A percentile compares a stretch with the other conserved stretches of the same genome.
phyloP scores from a whole-genome alignment of 2,329 filamentous ascomycete genomes.

The Xylaria polymorpha region DNA sequence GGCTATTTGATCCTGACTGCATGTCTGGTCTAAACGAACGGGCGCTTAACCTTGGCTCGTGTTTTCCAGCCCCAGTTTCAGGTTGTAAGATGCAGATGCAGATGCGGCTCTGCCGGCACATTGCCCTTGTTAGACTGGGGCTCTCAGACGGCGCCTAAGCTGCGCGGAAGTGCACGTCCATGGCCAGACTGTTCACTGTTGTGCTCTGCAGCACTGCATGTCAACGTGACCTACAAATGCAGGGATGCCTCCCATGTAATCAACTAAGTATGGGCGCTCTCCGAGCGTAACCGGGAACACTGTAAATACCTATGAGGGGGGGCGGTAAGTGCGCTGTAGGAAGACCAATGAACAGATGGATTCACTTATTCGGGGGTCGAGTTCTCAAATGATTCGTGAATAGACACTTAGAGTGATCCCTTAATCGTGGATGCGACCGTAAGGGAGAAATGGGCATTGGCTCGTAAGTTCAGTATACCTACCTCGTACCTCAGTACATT shows the following conservation, averaged over 20 bases:
- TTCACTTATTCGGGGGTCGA: not conserved
- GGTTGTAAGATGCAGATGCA: slow-evolving; percentile 33
- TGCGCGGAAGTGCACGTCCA: not conserved
- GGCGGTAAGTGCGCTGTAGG: not conserved
- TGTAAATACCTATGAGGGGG: not conserved
- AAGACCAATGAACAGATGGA: not conserved
- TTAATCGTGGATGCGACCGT: not conserved
- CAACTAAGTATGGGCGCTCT: not conserved
- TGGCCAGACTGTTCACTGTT: not conserved
- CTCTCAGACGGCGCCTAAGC: slow-evolving; percentile 3
- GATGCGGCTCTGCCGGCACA: slow-evolving; percentile 45
- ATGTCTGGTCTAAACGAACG: not conserved
- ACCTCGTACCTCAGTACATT: too few relatives aligned
- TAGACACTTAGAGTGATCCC: not conserved
- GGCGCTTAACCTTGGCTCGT: not conserved
- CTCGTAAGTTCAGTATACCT: not conserved
- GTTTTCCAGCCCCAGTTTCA: not conserved
- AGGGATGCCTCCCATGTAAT: not conserved
- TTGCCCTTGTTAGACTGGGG: slow-evolving; percentile 2
- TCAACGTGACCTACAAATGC: not conserved
- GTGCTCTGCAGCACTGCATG: not conserved
- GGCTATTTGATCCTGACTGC: not conserved
- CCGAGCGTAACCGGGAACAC: not conserved
- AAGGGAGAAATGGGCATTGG: slow-evolving; percentile 11
- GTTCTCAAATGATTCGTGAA: too few relatives aligned